Percentiles rank a stretch among this genome's conserved stretches.
phyloP scores from a whole-genome alignment of 2,329 filamentous ascomycete species.

The Aspergillus terreus region DNA sequence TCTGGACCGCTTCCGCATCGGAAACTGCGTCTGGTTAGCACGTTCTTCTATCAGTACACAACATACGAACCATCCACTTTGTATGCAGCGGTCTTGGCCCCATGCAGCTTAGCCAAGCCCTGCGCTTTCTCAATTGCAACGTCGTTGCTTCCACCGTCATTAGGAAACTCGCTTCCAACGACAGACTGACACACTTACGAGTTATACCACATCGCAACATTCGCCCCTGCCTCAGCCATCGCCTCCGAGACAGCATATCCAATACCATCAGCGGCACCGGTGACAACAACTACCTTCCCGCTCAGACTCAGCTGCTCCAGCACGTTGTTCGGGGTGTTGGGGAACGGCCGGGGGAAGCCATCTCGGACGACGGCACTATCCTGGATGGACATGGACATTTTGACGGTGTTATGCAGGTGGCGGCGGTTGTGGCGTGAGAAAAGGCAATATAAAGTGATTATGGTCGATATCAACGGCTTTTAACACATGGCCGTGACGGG shows the following conservation, averaged over 20 bases:
- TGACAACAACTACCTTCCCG: conserved; percentile 41
- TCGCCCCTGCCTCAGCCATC: conserved; percentile 44
- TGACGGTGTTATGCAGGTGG: conserved; percentile 8
- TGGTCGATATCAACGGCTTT: neutral
- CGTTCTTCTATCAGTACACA: neutral
- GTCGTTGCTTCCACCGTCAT: conserved; percentile 21
- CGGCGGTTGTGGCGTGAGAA: neutral
- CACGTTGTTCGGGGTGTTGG: conserved; percentile 41
- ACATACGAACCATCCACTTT: conserved; percentile 37
- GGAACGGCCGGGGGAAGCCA: conserved; percentile 38
- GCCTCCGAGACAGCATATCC: conserved; percentile 44
- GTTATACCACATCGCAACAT: conserved; percentile 43
- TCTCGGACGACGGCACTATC: conserved; percentile 27
- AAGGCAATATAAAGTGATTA: neutral
- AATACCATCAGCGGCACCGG: conserved; percentile 46
- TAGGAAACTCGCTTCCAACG: neutral
- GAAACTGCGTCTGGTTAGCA: conserved; percentile 34
- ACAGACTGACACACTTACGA: conserved; percentile 19
- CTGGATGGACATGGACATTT: conserved; percentile 38
- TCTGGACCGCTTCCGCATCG: conserved; percentile 34
- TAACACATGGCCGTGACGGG: neutral
- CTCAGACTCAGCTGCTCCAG: conserved; percentile 44
- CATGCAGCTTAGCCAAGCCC: conserved; percentile 29
- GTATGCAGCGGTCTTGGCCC: conserved; percentile 40
- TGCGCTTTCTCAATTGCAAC: conserved; percentile 36